Percentiles rank a stretch among this genome's conserved stretches.
phyloP scores from a whole-genome alignment of 1,139 yeast genomes.

The Suhomyces chickasaworum region DNA sequence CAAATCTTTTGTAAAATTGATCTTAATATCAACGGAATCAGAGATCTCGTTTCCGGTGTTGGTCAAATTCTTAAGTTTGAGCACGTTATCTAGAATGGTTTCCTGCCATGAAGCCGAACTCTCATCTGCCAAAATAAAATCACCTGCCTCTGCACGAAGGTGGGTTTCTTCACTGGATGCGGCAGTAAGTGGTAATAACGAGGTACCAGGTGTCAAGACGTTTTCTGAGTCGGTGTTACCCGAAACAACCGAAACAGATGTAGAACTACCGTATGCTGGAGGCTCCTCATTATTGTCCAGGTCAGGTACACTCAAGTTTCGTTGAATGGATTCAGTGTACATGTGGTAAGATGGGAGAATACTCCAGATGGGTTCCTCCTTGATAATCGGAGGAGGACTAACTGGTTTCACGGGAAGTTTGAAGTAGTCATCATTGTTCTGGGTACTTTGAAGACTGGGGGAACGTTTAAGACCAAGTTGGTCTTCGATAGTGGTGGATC shows the following conservation, averaged over 20 bases:
- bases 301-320: constrained; percentile 20
- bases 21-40: constrained; percentile 29
- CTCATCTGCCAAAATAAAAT: constrained; percentile 36
- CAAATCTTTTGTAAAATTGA: constrained; percentile 41
- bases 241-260: constrained; percentile 2
- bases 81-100: constrained; percentile 43
- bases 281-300: constrained; percentile 16
- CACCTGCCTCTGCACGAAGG: neutral
- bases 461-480: neutral
- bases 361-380: constrained; percentile 25
- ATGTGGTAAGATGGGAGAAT: constrained; percentile 35
- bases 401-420: neutral
- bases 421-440: constrained; percentile 4
- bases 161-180: neutral
- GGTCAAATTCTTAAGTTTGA: constrained; percentile 37
- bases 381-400: neutral
- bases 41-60: constrained; percentile 30
- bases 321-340: constrained; percentile 18
- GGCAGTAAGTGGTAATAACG: neutral
- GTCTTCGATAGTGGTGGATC: neutral
- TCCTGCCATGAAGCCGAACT: constrained; percentile 36
- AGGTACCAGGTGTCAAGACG: constrained; percentile 5
- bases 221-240: neutral
- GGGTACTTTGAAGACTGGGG: neutral
- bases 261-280: constrained; percentile 11